phyloP scores from a whole-genome alignment of 208 protist genomes.

The Leishmania major region DNA sequence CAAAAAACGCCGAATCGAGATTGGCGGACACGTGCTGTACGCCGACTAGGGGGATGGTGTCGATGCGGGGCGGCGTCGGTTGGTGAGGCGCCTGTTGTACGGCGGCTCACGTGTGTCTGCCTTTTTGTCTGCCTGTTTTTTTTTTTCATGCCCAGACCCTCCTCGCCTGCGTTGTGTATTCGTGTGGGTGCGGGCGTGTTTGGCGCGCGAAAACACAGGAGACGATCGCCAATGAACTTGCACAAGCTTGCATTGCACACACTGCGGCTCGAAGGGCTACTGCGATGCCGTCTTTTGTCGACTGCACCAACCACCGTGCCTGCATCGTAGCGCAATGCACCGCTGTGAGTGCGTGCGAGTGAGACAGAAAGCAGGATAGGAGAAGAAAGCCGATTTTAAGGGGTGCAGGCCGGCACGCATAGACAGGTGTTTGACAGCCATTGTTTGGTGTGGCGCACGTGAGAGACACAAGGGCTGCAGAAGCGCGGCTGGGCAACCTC shows the following conservation, averaged over 20 bases:
- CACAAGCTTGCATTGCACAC: not conserved
- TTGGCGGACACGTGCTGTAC: slow-evolving; percentile 68
- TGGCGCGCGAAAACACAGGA: not conserved
- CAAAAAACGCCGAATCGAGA: slow-evolving; percentile 56
- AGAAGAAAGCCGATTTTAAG: not conserved
- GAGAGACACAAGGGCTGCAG: not conserved
- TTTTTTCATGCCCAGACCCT: not conserved
- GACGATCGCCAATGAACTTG: not conserved
- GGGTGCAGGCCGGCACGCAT: not conserved
- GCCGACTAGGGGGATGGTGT: slow-evolving; percentile 22
- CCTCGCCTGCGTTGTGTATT: not conserved
- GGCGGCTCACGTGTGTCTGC: not conserved
- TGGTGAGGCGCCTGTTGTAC: not conserved
- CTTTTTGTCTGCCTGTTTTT: not conserved
- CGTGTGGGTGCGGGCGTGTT: not conserved
- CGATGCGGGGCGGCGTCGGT: not conserved
- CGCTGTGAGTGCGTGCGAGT: not conserved
- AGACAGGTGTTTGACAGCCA: not conserved
- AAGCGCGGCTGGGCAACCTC: not conserved
- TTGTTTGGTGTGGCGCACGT: not conserved
- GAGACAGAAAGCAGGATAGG: not conserved
- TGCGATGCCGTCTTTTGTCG: not conserved
- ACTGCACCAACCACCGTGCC: not conserved
- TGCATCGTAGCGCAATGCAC: not conserved
- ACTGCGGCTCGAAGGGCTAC: no score